Percentiles rank a stretch among this genome's conserved stretches.
Conservation (phyloP, 2,329 filamentous ascomycete genomes). For the Exophiala alcalophila region DNA sequence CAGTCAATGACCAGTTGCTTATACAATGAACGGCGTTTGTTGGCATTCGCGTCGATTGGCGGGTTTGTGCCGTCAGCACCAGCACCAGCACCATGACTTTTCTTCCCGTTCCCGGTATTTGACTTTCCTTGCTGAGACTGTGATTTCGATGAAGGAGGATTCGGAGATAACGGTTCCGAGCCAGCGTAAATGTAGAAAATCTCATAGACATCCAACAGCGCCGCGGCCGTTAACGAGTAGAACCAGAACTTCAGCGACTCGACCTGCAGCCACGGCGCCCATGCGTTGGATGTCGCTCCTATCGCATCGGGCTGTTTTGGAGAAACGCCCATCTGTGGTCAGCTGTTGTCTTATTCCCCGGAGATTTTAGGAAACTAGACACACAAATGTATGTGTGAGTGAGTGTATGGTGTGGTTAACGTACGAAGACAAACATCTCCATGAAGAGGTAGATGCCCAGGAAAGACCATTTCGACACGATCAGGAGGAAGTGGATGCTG, state of each 20-base stretch:
- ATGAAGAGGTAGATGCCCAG: conserved; percentile 66
- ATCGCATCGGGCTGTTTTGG: conserved; percentile 53
- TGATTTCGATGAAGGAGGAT: not conserved
- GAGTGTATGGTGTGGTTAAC: conserved; percentile 40
- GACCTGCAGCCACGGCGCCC: conserved; percentile 48
- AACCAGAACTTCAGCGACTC: conserved; percentile 72
- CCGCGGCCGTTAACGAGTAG: conserved; percentile 55
- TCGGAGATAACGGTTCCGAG: not conserved
- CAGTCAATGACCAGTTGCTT: conserved; percentile 55
- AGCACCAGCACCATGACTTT: too few relatives aligned
- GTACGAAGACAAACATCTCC: conserved; percentile 62
- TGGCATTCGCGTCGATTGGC: not conserved
- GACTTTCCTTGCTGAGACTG: too few relatives aligned
- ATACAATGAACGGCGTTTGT: conserved; percentile 13
- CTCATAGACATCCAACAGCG: conserved; percentile 45
- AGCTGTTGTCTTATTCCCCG: too few relatives aligned
- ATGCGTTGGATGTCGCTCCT: conserved; percentile 45
- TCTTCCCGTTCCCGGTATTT: too few relatives aligned
- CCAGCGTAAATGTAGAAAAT: conserved; percentile 30
- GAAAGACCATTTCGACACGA: conserved; percentile 57
- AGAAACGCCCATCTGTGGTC: too few relatives aligned
- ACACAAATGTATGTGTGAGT: too few relatives aligned
- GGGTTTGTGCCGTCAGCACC: too few relatives aligned
- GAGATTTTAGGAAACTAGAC: too few relatives aligned
- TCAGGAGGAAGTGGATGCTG: conserved; percentile 47